Percentiles rank a stretch among this genome's conserved stretches.
phyloP scores from a whole-genome alignment of 2,329 filamentous ascomycete genomes.

The Curvularia verruculosa region DNA sequence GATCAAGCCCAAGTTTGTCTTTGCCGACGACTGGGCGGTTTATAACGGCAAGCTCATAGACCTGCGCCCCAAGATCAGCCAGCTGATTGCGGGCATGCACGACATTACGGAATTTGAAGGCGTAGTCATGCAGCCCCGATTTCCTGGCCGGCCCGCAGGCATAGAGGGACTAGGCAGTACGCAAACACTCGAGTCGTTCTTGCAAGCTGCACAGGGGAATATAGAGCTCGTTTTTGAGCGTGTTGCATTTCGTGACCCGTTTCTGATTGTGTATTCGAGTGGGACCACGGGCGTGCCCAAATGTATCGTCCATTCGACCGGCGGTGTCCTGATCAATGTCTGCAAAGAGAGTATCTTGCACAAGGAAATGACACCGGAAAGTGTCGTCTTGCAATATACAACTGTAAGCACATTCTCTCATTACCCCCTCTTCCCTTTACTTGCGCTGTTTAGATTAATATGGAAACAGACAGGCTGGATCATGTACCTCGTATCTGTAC shows the following conservation, averaged over 20 bases:
- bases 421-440: background rate
- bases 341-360: conserved; percentile 67
- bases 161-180: conserved; percentile 60
- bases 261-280: conserved; percentile 77
- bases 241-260: conserved; percentile 74
- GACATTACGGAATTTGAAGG: conserved; percentile 66
- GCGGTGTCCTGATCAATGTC: conserved; percentile 65
- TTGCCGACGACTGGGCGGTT: conserved; percentile 79
- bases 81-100: conserved; percentile 68
- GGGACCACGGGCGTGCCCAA: conserved; percentile 86
- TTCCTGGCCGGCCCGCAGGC: conserved; percentile 62
- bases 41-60: conserved; percentile 81
- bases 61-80: conserved; percentile 72
- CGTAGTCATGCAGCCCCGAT: conserved; percentile 70
- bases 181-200: conserved; percentile 52
- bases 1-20: conserved; percentile 78
- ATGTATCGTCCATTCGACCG: conserved; percentile 80
- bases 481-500: conserved; percentile 75
- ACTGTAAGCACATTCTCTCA: conserved; percentile 45
- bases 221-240: conserved; percentile 61
- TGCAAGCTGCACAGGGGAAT: conserved; percentile 48
- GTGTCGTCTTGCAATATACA: conserved; percentile 63
- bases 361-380: conserved; percentile 52
- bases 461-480: conserved; percentile 66
- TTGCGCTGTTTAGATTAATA: background rate